A percentile compares a stretch with the other conserved stretches of the same genome.
phyloP scores from a whole-genome alignment of 2,329 filamentous ascomycete species.

The Pseudogymnoascus sp. region DNA sequence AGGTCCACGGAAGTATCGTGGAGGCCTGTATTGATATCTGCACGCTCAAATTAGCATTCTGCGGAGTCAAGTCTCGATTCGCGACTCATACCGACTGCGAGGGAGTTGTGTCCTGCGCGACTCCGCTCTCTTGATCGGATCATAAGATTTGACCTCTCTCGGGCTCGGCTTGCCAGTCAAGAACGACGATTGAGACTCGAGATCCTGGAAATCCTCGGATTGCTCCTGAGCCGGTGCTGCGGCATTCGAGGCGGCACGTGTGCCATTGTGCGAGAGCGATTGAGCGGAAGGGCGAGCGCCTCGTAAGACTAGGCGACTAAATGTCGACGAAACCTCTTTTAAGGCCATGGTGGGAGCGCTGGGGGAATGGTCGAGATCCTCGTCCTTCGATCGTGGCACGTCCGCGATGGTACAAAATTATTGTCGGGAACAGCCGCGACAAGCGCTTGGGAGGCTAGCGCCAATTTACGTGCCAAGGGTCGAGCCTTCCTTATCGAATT shows the following conservation, averaged over 20 bases:
- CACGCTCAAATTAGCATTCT: slow-evolving; percentile 13
- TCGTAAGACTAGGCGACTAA: slow-evolving; percentile 22
- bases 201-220: slow-evolving; percentile 31
- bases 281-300: slow-evolving; percentile 16
- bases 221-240: slow-evolving; percentile 19
- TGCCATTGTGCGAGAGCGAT: slow-evolving; percentile 14
- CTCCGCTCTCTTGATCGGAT: slow-evolving; percentile 39
- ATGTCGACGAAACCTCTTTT: slow-evolving; percentile 25
- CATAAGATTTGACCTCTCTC: slow-evolving; percentile 35
- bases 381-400: background rate
- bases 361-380: background rate
- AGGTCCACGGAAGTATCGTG: slow-evolving; percentile 89
- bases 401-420: slow-evolving; percentile 9
- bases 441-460: slow-evolving; percentile 6
- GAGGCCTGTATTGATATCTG: slow-evolving; percentile 91
- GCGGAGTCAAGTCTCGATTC: background rate
- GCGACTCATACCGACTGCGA: slow-evolving; percentile 31
- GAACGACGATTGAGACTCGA: slow-evolving; percentile 40
- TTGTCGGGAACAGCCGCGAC: slow-evolving; percentile 8
- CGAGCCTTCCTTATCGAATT: background rate
- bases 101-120: slow-evolving; percentile 32
- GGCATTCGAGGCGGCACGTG: slow-evolving; percentile 25
- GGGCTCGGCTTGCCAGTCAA: slow-evolving; percentile 28
- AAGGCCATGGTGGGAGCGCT: slow-evolving; percentile 24
- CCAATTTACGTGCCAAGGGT: background rate